Conservation (phyloP, 768 basidiomycete species). For the Royoungia palumana region DNA sequence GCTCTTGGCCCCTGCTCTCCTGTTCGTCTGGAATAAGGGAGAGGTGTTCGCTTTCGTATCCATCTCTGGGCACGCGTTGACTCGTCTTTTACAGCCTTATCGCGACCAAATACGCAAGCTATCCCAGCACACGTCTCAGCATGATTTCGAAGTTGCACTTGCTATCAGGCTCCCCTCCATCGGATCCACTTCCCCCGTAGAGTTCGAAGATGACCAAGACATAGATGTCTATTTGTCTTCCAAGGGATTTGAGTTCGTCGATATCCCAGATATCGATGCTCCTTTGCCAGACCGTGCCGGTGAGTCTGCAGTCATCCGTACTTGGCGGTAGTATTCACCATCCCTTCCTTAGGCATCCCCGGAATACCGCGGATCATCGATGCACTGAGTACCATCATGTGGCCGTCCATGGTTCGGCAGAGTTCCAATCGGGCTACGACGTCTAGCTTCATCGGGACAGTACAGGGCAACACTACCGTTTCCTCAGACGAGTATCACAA, state of each 20-base stretch:
- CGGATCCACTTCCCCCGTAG: slow-evolving; percentile 15
- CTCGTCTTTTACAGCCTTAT: slow-evolving; percentile 45
- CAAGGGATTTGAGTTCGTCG: slow-evolving; percentile 76
- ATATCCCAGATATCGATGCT: slow-evolving; percentile 28
- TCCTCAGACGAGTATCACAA: slow-evolving; percentile 20
- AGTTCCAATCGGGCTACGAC: neutral
- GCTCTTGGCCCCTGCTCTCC: slow-evolving; percentile 54
- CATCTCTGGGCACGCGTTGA: neutral
- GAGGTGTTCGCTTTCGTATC: slow-evolving; percentile 46
- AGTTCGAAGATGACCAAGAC: slow-evolving; percentile 47
- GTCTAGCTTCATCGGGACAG: neutral
- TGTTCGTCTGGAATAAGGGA: slow-evolving; percentile 68
- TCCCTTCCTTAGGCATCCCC: slow-evolving; percentile 38
- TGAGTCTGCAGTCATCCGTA: slow-evolving; percentile 1
- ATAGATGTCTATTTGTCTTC: slow-evolving; percentile 65
- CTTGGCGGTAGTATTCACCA: neutral
- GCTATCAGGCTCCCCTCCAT: slow-evolving; percentile 53
- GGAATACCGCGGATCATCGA: slow-evolving; percentile 70
- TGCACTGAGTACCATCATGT: slow-evolving; percentile 84
- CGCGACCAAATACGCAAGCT: slow-evolving; percentile 52
- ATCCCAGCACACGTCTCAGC: slow-evolving; percentile 43
- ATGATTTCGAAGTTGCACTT: slow-evolving; percentile 68
- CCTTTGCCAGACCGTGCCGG: slow-evolving; percentile 14
- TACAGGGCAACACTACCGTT: neutral
- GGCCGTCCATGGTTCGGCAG: slow-evolving; percentile 65